Evolutionary conservation across 495 filamentous ascomycete genomes (phyloP).

Genomic region (Clohesyomyces aquaticus): DNA sequence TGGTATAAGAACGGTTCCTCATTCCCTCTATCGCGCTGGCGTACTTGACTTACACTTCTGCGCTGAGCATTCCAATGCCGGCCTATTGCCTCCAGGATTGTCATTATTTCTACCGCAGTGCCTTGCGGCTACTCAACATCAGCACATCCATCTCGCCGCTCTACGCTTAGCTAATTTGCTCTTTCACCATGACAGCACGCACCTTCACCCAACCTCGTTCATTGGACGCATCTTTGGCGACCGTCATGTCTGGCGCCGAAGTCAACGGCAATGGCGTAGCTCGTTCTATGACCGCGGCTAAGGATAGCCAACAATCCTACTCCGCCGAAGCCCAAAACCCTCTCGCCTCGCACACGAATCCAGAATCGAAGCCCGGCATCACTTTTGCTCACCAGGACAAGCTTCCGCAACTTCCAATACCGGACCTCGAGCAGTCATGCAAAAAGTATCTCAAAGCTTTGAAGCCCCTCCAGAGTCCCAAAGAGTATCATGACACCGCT

Average conservation of each 20-base stretch:
- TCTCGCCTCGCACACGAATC: constrained; percentile 49
- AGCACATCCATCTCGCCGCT: constrained; percentile 73
- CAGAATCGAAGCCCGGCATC: constrained; percentile 63
- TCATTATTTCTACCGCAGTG: constrained; percentile 89
- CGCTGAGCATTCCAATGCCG: constrained; percentile 62
- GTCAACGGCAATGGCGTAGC: constrained; percentile 27
- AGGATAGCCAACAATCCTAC: constrained; percentile 49
- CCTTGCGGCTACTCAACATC: constrained; percentile 79
- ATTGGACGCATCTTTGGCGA: constrained; percentile 64
- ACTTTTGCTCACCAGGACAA: constrained; percentile 89
- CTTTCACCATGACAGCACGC: constrained; percentile 49
- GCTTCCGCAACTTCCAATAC: constrained; percentile 90
- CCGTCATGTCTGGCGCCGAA: constrained; percentile 38
- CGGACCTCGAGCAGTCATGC: constrained; percentile 81
- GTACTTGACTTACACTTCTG: constrained; percentile 23
- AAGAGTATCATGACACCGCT: constrained; percentile 83
- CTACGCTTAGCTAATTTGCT: constrained; percentile 61
- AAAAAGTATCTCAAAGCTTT: constrained; percentile 80
- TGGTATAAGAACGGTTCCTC: constrained; percentile 37
- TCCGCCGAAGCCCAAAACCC: constrained; percentile 51
- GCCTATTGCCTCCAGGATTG: constrained; percentile 83
- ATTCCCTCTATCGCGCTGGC: constrained; percentile 19
- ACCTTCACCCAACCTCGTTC: constrained; percentile 68
- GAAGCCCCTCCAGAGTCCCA: constrained; percentile 73
- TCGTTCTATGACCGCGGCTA: constrained; percentile 48